Conservation (phyloP, 169 alveolate genomes). For the Eimeria praecox region DNA sequence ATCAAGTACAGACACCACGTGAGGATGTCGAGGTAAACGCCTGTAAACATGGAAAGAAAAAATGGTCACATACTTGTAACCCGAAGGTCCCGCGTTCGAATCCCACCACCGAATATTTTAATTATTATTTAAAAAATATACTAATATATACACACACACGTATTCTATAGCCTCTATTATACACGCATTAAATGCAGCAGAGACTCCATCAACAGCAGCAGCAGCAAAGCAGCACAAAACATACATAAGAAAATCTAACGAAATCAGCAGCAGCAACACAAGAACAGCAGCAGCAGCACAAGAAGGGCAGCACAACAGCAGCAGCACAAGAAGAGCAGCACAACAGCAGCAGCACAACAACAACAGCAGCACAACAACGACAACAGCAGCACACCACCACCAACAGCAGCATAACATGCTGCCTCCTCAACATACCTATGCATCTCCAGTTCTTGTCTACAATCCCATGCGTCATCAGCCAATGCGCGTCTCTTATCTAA, state of each 20-base stretch:
- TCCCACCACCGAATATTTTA: too few relatives aligned
- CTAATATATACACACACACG: too few relatives aligned
- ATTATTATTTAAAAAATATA: too few relatives aligned
- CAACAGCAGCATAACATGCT: background rate
- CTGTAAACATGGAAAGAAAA: background rate
- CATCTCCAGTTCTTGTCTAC: constrained; percentile 75
- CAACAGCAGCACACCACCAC: background rate
- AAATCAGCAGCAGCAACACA: background rate
- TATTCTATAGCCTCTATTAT: too few relatives aligned
- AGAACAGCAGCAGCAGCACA: constrained; percentile 32
- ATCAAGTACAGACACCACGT: constrained; percentile 65
- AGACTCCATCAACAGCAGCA: too few relatives aligned
- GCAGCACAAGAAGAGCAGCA: background rate
- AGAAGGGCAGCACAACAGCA: too few relatives aligned
- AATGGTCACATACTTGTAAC: too few relatives aligned
- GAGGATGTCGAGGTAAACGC: constrained; percentile 73
- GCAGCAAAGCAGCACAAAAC: too few relatives aligned
- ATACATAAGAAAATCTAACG: background rate
- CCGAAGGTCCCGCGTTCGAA: too few relatives aligned
- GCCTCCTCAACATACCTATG: constrained; percentile 78
- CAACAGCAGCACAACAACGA: background rate
- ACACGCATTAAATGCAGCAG: too few relatives aligned
- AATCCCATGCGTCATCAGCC: constrained; percentile 56
- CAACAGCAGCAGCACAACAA: background rate
- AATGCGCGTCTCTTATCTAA: constrained; percentile 58